A percentile compares a stretch with the other conserved stretches of the same genome.
Conservation (phyloP, 108 stramenopile genomes). For the Chaetoceros muelleri region DNA sequence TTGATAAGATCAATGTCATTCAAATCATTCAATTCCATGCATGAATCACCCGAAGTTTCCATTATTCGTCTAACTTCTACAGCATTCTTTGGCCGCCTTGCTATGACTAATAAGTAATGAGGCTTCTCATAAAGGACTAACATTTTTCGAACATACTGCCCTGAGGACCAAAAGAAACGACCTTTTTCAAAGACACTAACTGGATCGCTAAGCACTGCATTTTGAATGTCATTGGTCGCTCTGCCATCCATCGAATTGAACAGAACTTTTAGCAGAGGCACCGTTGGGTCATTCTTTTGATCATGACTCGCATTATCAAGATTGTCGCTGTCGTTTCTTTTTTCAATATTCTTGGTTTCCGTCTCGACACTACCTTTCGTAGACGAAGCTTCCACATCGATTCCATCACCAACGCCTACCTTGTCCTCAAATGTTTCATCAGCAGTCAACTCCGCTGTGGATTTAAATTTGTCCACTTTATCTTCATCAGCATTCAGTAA, state of each 20-base stretch:
- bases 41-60: constrained; percentile 19
- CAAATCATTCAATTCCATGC: background rate
- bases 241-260: too few species aligned
- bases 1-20: constrained; percentile 12
- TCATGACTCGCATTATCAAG: constrained; percentile 4
- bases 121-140: constrained; percentile 44
- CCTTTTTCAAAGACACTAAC: constrained; percentile 13
- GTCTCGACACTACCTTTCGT: too few species aligned
- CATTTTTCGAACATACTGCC: constrained; percentile 21
- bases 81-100: constrained; percentile 31
- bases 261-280: constrained; percentile 3
- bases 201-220: constrained; percentile 7
- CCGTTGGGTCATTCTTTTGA: background rate
- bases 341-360: background rate
- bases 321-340: background rate
- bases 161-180: constrained; percentile 30
- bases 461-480: too few species aligned
- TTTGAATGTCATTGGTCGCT: too few species aligned
- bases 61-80: constrained; percentile 40
- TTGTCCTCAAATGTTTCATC: too few species aligned
- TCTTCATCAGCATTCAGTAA: too few species aligned
- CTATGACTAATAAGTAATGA: constrained; percentile 39
- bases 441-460: too few species aligned
- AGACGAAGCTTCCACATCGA: too few species aligned
- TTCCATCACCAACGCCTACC: too few species aligned